Evolutionary conservation across 108 stramenopile species (phyloP).

Genomic region (Skeletonema menzelii): DNA sequence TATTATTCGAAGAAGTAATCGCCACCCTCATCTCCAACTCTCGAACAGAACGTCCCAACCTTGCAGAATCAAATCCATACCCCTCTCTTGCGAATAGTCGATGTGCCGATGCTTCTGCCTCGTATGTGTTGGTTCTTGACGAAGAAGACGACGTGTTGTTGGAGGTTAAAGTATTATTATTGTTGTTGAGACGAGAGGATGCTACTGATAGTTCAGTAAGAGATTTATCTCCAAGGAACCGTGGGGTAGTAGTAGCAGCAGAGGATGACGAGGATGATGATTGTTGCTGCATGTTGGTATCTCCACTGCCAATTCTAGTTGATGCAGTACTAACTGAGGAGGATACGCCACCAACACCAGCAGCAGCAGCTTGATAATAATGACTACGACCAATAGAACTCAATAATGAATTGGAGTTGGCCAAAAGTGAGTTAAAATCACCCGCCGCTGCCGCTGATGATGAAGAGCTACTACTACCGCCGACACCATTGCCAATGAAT

Average conservation of each 20-base stretch:
- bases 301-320: background rate
- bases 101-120: slow-evolving; percentile 34
- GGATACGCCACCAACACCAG: background rate
- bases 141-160: slow-evolving; percentile 1
- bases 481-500: background rate
- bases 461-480: background rate
- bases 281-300: background rate
- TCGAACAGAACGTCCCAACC: slow-evolving; percentile 26
- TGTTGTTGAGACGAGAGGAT: slow-evolving; percentile 5
- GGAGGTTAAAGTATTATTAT: too few relatives aligned
- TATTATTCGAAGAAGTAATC: background rate
- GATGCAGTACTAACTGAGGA: background rate
- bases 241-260: background rate
- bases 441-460: background rate
- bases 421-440: slow-evolving; percentile 38
- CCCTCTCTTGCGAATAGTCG: slow-evolving; percentile 39
- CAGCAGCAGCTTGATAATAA: background rate
- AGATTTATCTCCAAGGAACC: slow-evolving; percentile 4
- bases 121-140: slow-evolving; percentile 8
- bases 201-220: slow-evolving; percentile 20
- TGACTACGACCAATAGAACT: slow-evolving; percentile 6
- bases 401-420: slow-evolving; percentile 21
- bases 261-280: background rate
- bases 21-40: slow-evolving; percentile 22
- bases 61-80: slow-evolving; percentile 39